phyloP scores from a whole-genome alignment of 1,284 basidiomycete genomes.

The Nidula niveotomentosa region DNA sequence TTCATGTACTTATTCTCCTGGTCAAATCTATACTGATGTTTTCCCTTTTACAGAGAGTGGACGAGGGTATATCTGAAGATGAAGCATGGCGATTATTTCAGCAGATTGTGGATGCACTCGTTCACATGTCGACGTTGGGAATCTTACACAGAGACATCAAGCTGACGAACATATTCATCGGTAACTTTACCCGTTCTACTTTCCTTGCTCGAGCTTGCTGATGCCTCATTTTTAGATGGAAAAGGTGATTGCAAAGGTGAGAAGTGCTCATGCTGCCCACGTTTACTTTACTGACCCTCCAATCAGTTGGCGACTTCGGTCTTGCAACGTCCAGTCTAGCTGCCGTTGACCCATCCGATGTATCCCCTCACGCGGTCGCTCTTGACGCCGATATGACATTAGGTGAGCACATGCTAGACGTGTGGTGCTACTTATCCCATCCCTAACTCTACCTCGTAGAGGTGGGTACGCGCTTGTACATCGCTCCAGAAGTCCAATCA shows the following conservation, averaged over 20 bases:
- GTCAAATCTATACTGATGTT: too few species aligned
- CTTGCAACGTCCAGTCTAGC: constrained; percentile 84
- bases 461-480: constrained; percentile 92
- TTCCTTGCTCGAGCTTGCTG: neutral
- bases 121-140: constrained; percentile 86
- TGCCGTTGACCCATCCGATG: constrained; percentile 68
- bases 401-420: constrained; percentile 36
- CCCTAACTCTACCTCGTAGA: constrained; percentile 38
- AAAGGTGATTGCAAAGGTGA: constrained; percentile 88
- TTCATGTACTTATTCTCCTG: constrained; percentile 1
- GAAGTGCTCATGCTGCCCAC: constrained; percentile 2
- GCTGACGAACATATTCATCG: constrained; percentile 89
- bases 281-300: constrained; percentile 2
- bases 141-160: constrained; percentile 95
- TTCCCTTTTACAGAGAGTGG: constrained; percentile 55
- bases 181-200: constrained; percentile 34
- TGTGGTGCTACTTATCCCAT: neutral
- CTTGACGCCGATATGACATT: constrained; percentile 72
- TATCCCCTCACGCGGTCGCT: constrained; percentile 42
- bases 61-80: constrained; percentile 78
- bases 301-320: constrained; percentile 88
- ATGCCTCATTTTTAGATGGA: constrained; percentile 51
- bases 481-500: constrained; percentile 85
- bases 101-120: constrained; percentile 91
- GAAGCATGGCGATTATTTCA: constrained; percentile 91